Base-by-base conservation (phyloP, 345 rosid genomes). In the Euphorbia lathyris region DNA sequence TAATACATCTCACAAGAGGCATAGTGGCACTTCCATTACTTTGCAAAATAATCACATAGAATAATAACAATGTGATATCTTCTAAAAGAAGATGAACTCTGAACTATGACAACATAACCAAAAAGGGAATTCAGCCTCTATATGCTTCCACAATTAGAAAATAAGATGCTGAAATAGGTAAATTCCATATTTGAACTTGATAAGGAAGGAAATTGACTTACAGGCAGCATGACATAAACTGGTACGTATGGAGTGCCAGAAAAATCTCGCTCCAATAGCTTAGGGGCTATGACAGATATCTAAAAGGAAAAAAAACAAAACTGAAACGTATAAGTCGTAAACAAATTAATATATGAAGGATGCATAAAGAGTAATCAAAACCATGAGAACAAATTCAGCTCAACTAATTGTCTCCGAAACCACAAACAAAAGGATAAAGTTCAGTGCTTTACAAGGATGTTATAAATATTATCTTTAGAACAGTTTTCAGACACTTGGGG, bases 151-250 rank as follows among this genome's bases (percentile, higher is more conserved):
- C 5, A 26, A 45, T 40, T 34, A 67, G 23, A 40, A 8, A 10
- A 13, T 22, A 74, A 30, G 70, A 27, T 63, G 58, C 50, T 66
- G 22, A 69, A 78, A 66, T 25, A 14, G 29, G 64, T 17, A 60
- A 45, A 60, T 7, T 32, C 25, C 59, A 63, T 45, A 16, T 9
- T 32, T 42, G 30, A 32, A 42, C 32, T 36, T 23, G 26, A 32
- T 5, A 42, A 52, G 57, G 70, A 59, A 52, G 58, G 64, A 42
- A 48, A 74, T 34, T 20, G 73, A 80, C 96, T 86, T 80, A 92
- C 99, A 0, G 99, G 97, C 72, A 96, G 84, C 98, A 92, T 92
- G 73, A 92, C 94, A 86, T 86, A 95, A 84, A 92, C 90, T 17
- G 98, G 97, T 74, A 95, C 81, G 77, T 82, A 87, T 65, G 90